Conservation (phyloP, 2,329 filamentous ascomycete genomes). For the Cercospora sp. region DNA sequence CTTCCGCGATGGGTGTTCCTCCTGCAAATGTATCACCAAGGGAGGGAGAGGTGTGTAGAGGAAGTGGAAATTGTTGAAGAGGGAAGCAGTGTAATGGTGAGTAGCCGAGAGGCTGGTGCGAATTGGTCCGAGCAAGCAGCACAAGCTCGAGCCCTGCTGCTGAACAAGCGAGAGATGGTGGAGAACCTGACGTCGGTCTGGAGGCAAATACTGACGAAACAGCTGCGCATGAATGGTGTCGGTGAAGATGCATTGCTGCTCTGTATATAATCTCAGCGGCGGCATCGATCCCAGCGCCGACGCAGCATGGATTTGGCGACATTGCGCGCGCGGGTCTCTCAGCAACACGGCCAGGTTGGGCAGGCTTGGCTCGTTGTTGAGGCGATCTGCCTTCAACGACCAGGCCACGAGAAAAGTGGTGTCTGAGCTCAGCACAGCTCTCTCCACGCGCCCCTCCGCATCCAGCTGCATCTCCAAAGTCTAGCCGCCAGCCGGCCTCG, state of each 20-base stretch:
- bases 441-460: conserved; percentile 8
- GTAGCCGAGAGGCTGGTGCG: neutral
- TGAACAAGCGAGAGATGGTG: neutral
- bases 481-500: neutral
- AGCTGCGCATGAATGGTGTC: neutral
- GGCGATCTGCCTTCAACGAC: neutral
- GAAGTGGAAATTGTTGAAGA: neutral
- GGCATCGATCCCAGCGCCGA: neutral
- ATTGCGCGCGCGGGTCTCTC: neutral
- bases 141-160: conserved; percentile 3
- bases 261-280: neutral
- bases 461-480: neutral
- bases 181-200: neutral
- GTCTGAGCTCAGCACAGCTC: neutral
- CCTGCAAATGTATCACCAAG: neutral
- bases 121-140: neutral
- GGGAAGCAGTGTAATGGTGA: neutral
- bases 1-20: neutral
- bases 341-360: conserved; percentile 1
- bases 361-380: neutral
- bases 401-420: neutral
- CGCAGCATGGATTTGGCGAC: neutral
- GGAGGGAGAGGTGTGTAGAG: neutral
- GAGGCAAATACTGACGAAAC: neutral
- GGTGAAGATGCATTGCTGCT: neutral